These are phyloP conservation scores for Macrophomina pseudophaseolina DNA, from an alignment of 2,329 filamentous ascomycete genomes.

Conservation along the genomic window DNA sequence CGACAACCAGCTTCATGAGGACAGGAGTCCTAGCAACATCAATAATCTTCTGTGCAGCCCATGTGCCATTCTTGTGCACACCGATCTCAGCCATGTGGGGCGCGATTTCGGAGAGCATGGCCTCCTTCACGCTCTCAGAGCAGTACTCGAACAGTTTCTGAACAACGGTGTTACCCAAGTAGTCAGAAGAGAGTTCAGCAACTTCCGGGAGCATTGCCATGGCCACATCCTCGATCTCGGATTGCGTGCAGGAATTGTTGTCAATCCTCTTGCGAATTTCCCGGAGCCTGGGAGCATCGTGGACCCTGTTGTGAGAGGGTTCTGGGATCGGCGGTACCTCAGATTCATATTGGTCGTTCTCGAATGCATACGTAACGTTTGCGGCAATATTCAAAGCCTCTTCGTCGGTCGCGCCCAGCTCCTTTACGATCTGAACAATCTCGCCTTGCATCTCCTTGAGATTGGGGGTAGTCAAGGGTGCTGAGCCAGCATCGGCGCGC, in stretches of 20 bases:
- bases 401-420: constrained; percentile 84
- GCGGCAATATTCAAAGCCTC: constrained; percentile 74
- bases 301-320: constrained; percentile 83
- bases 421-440: constrained; percentile 82
- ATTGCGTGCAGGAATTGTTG: constrained; percentile 82
- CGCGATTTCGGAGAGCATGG: constrained; percentile 86
- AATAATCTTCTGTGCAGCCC: constrained; percentile 99
- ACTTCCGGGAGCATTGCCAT: constrained; percentile 96
- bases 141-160: constrained; percentile 98
- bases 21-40: constrained; percentile 85
- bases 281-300: constrained; percentile 91
- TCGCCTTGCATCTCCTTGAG: constrained; percentile 80
- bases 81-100: constrained; percentile 96
- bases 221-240: constrained; percentile 91
- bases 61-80: constrained; percentile 98
- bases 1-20: constrained; percentile 84
- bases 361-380: constrained; percentile 77
- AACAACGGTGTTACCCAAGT: constrained; percentile 98
- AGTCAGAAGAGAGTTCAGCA: constrained; percentile 91
- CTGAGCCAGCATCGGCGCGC: constrained; percentile 52
- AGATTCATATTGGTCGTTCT: constrained; percentile 71
- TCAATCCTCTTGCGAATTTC: constrained; percentile 98
- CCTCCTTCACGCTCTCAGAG: constrained; percentile 85
- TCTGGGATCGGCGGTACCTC: constrained; percentile 92
- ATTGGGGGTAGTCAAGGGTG: constrained; percentile 70